Conservation (phyloP, 805 yeast genomes). For the Metschnikowia lachancei region DNA sequence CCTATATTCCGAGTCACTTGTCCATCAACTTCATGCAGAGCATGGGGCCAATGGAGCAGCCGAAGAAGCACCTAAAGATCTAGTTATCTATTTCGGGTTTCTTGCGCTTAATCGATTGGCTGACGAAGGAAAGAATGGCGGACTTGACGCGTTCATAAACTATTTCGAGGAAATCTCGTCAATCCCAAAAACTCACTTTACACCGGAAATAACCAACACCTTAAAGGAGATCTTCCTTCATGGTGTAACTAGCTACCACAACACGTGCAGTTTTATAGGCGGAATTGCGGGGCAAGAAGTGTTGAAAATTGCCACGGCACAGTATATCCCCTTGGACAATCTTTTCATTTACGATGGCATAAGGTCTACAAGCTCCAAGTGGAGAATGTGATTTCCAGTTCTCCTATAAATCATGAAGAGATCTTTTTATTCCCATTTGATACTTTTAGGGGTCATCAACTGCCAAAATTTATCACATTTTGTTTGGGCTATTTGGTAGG, state of each 20-base stretch:
- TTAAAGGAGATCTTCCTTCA: conserved; percentile 38
- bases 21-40: neutral
- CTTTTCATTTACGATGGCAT: conserved; percentile 73
- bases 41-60: neutral
- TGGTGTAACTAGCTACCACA: conserved; percentile 48
- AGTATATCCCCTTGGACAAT: conserved; percentile 76
- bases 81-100: conserved; percentile 45
- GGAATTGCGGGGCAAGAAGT: conserved; percentile 87
- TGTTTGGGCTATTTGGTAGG: too few relatives aligned
- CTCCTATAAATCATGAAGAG: too few relatives aligned
- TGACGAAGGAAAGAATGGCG: conserved; percentile 23
- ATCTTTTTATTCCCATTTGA: too few relatives aligned
- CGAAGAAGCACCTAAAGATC: conserved; percentile 6
- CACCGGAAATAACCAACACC: conserved; percentile 18
- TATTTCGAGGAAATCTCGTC: conserved; percentile 22
- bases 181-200: conserved; percentile 18
- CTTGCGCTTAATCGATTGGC: conserved; percentile 30
- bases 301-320: conserved; percentile 70
- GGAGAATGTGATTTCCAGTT: conserved; percentile 24
- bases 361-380: conserved; percentile 45
- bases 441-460: too few relatives aligned
- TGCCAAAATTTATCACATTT: too few relatives aligned
- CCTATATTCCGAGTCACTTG: conserved; percentile 2
- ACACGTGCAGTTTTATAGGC: conserved; percentile 68
- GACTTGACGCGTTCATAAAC: conserved; percentile 20